Evolutionary conservation across 2,329 filamentous ascomycete species (phyloP), one percentile per base, ranked within the genome.

Genomic region (Penicillium sp.): DNA sequence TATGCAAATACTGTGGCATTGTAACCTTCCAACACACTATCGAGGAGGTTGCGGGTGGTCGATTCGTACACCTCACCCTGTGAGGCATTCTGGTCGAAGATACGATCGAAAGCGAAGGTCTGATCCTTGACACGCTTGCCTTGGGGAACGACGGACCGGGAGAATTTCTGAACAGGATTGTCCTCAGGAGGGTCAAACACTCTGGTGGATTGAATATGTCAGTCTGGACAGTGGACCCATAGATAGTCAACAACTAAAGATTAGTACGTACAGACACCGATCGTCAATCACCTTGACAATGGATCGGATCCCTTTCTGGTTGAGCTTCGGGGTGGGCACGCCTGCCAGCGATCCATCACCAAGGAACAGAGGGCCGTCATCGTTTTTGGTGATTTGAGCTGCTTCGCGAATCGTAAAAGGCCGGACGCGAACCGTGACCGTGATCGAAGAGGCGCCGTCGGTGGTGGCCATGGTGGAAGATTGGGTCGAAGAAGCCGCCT

Each of bases 1-100:
- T 99, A 99, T 49, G 95, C 95, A 73, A 99, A 99, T 4, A 99
- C 95, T 0, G 95, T 99, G 48, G 95, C 95, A 80, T 99, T 99
- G 82, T 97, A 99, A 64, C 95, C 95, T 65, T 99, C 93, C 57
- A 99, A 82, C 16, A 99, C 93, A 71, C 89, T 97, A 73, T 98
- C 93, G 59, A 99, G 84, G n/a, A 99, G 84, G 55, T 81, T 86
- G 74, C 89, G 90, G 1, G 93, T 96, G 0, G 95, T 98, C 14
- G 90, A 84, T 74, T 98, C 95, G 80, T 98, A 99, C 1, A 99
- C 91, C 70, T 99, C 95, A 57, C 85, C 88, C 70, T 99, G 95
- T 7, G 88, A 88, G 19, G 90, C 90, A 72, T 93, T 96, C 58
- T 98, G 93, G 81, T 99, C 95, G 76, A 99, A 98, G 62, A 99